Base-by-base conservation (phyloP, 2,329 filamentous ascomycete genomes). In the Dactylellina haptotyla region DNA sequence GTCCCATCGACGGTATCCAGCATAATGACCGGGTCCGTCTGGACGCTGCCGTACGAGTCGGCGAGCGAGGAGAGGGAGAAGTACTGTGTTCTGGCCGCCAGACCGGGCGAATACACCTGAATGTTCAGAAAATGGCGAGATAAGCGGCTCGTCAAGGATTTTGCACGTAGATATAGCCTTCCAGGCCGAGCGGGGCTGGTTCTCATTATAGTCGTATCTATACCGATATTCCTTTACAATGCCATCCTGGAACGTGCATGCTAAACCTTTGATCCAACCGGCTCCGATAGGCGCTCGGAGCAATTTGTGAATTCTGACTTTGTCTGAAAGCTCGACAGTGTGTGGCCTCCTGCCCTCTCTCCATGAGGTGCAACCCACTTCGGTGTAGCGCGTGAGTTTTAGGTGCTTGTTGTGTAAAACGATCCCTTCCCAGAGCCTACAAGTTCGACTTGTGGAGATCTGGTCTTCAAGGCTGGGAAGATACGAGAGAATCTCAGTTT, bases 101-200 rank as follows among this genome's bases (percentile, higher is more conserved):
- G 23, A 32, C 1, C 26, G n/a, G 6, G 26, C 18, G 41, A 48
- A 16, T 16, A 28, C 9, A 8, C 25, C 25, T n/a, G 23, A 4
- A 20, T 16, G 10, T 41, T 20, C 26, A 26, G 20, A 57, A 41
- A 57, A 48, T 30, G 50, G 50, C 2, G 50, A 34, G 10, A 61
- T 23, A 20, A 61, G 2, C 1, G 57, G 26, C 14, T 61, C 57
- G n/a, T 50, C 57, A 1, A 61, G 41, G 25, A 61, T 48, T 12
- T 37, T 37, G 39, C 25, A 32, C 2, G 4, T 26, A 2, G 26
- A 30, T 14, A 61, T 37, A 26, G 23, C 18, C 6, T 6, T 50
- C 28, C 54, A 30, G 3, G 4, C 12, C 20, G 26, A 30, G n/a
- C 16, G 3, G 26, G 14, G 45, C 4, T 23, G 23, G 45, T 26